Evolutionary conservation across 2,329 filamentous ascomycete genomes (phyloP), one percentile per base, ranked within the genome.

Genomic region (Ceratocystis lukuohia): DNA sequence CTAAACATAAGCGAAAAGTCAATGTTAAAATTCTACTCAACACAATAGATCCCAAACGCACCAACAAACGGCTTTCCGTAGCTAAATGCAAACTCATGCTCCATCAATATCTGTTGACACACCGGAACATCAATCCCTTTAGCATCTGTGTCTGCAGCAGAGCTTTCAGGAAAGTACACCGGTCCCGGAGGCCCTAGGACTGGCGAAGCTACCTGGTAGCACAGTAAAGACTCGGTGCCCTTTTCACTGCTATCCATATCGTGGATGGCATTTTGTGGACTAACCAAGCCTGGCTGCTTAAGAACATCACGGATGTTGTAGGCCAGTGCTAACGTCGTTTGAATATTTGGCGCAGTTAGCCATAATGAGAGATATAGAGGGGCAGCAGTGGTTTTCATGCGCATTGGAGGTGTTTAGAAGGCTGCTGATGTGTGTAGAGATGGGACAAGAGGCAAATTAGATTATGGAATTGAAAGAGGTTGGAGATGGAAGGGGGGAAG

Each of bases 61-160:
- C 87, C 87, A 70, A 91, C 79, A 72, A 85, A 92, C 0, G 89
- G 89, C 44, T 80, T 73, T n/a, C 85, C 86, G 73, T 91, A 92
- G 69, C 87, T 91, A 69, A 77, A 82, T 10, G 78, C 87, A 77
- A 93, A 93, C 0, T 82, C 80, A 74, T 91, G 80, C 2, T 85
- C 77, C 83, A 91, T 88, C 66, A 93, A 74, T n/a, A 82, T 74
- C 48, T 84, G 72, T 56, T 81, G 76, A 72, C 82, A 85, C 17
- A 17, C 44, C 44, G 44, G 44, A 10, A 17, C 8, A 10, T 45
- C 44, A 45, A 45, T 10, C 4, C 28, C 28, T 28, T 28, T 5
- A 62, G 75, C 72, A 17, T 25, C 22, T 4, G 65, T 7, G 41
- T 59, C 20, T 15, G 37, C 15, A 17, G 62, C 68, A 8, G 70